Evolutionary conservation across 2,329 filamentous ascomycete species (phyloP).

Genomic region (Blumeria hordei): DNA sequence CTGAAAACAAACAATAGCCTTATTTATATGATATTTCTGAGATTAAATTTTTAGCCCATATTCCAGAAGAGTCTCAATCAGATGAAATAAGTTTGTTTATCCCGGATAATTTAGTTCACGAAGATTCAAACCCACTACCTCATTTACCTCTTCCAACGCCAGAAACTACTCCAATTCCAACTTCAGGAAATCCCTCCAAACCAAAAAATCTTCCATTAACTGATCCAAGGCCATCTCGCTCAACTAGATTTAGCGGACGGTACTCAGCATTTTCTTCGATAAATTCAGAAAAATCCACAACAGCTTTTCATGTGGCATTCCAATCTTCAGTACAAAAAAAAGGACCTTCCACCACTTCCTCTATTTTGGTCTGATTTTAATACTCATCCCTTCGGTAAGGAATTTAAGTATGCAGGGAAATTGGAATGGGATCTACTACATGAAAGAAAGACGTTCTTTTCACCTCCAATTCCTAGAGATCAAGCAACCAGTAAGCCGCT

Average conservation of each 20-base stretch:
- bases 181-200: neutral
- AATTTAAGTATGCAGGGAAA: neutral
- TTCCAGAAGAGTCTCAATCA: neutral
- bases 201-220: neutral
- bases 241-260: neutral
- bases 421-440: neutral
- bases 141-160: neutral
- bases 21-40: neutral
- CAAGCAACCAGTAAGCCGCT: neutral
- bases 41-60: neutral
- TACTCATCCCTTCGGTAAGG: neutral
- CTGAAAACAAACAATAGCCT: neutral
- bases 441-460: neutral
- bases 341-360: neutral
- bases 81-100: neutral
- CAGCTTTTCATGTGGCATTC: neutral
- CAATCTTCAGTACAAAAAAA: neutral
- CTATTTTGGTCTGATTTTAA: neutral
- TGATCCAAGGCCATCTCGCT: neutral
- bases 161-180: neutral
- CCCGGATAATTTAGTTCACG: neutral
- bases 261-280: neutral
- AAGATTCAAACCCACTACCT: neutral
- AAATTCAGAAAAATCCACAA: neutral
- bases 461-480: neutral